Conservation (phyloP, 2,329 filamentous ascomycete genomes). For the Fusarium keratoplasticum region DNA sequence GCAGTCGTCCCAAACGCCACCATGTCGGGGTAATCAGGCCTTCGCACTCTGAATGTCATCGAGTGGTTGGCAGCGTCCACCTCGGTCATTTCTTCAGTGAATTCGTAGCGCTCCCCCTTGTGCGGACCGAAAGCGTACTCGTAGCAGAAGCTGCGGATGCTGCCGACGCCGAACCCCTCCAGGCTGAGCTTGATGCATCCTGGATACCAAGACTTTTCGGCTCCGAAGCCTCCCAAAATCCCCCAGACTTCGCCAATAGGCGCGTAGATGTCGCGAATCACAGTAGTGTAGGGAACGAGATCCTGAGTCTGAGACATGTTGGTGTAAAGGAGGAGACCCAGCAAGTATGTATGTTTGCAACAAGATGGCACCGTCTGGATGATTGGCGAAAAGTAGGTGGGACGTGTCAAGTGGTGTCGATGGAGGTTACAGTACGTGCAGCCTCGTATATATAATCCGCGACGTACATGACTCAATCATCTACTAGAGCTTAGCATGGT, state of each 20-base stretch:
- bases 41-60: not conserved
- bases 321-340: not conserved
- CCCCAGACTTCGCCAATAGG: not conserved
- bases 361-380: not conserved
- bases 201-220: not conserved
- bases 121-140: not conserved
- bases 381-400: not conserved
- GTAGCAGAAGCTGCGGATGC: not conserved
- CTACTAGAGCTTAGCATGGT: rapidly evolving
- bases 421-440: not conserved
- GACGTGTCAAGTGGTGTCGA: not conserved
- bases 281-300: not conserved
- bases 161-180: not conserved
- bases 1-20: not conserved
- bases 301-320: not conserved
- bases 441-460: not conserved
- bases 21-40: not conserved
- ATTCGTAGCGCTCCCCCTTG: not conserved
- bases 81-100: not conserved
- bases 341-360: not conserved
- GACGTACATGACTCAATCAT: not conserved
- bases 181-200: not conserved
- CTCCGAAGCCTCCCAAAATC: not conserved
- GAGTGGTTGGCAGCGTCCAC: not conserved
- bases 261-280: not conserved